phyloP scores from a whole-genome alignment of 2,329 filamentous ascomycete genomes.

The Penicillium sp. region DNA sequence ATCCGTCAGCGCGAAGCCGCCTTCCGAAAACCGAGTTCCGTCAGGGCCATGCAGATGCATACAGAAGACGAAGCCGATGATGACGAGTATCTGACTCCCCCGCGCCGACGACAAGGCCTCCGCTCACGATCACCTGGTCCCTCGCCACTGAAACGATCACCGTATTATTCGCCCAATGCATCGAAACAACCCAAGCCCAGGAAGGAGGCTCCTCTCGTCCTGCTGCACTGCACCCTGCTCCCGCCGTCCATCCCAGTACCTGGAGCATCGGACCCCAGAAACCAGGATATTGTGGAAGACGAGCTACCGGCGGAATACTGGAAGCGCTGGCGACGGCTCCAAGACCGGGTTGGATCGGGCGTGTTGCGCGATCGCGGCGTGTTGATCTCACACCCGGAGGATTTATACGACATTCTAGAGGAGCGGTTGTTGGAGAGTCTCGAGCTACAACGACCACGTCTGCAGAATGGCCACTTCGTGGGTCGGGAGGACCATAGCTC shows the following conservation, averaged over 20 bases:
- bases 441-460: slow-evolving; percentile 54
- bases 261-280: slow-evolving; percentile 30
- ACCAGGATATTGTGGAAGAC: slow-evolving; percentile 48
- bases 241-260: slow-evolving; percentile 53
- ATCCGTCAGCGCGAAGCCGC: slow-evolving; percentile 36
- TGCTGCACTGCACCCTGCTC: slow-evolving; percentile 60
- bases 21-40: slow-evolving; percentile 48
- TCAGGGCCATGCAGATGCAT: slow-evolving; percentile 46
- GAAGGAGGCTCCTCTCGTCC: slow-evolving; percentile 56
- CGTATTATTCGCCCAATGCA: slow-evolving; percentile 34
- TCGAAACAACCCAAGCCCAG: slow-evolving; percentile 34
- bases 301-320: slow-evolving; percentile 49
- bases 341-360: slow-evolving; percentile 53
- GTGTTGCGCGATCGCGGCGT: slow-evolving; percentile 58
- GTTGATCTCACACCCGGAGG: slow-evolving; percentile 61
- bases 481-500: slow-evolving; percentile 30
- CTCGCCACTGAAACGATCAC: slow-evolving; percentile 33
- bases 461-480: slow-evolving; percentile 60
- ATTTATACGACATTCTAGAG: slow-evolving; percentile 62
- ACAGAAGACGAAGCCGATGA: slow-evolving; percentile 43
- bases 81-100: slow-evolving; percentile 39
- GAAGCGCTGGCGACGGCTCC: slow-evolving; percentile 51
- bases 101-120: slow-evolving; percentile 31
- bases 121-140: slow-evolving; percentile 36
- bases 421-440: slow-evolving; percentile 60